Percentiles rank a stretch among this genome's conserved stretches.
Conservation (phyloP, 1,139 yeast species). For the Geotrichum bryndzae region DNA sequence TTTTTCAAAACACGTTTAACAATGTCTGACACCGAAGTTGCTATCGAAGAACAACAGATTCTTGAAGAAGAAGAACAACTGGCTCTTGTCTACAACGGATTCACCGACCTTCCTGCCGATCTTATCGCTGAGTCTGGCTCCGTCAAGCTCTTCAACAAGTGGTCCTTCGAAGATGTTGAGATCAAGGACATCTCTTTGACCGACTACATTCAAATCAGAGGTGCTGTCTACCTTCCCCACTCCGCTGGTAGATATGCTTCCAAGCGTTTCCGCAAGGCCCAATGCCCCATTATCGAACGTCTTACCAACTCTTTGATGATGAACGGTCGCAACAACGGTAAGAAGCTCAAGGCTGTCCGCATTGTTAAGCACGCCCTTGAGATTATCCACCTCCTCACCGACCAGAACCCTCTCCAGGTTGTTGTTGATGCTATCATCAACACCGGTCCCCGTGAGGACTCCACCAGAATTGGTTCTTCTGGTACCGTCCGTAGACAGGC, state of each 20-base stretch:
- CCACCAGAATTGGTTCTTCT: slow-evolving; percentile 99
- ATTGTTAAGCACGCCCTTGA: slow-evolving; percentile 98
- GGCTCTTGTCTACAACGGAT: slow-evolving; percentile 26
- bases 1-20: background rate
- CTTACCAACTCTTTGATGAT: slow-evolving; percentile 99
- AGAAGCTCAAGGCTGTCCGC: slow-evolving; percentile 99
- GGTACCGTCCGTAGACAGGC: slow-evolving; percentile 99
- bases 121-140: slow-evolving; percentile 94
- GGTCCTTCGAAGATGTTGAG: slow-evolving; percentile 97
- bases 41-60: background rate
- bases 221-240: slow-evolving; percentile 97
- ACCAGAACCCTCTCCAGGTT: slow-evolving; percentile 98
- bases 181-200: slow-evolving; percentile 96
- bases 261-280: slow-evolving; percentile 99
- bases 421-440: slow-evolving; percentile 98
- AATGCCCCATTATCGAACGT: slow-evolving; percentile 99
- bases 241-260: slow-evolving; percentile 99
- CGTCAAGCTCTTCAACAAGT: slow-evolving; percentile 98
- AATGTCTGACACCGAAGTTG: slow-evolving; percentile 3
- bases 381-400: slow-evolving; percentile 95
- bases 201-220: slow-evolving; percentile 96
- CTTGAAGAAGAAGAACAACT: slow-evolving; percentile 18
- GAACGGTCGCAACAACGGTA: slow-evolving; percentile 99
- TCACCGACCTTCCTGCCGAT: slow-evolving; percentile 90
- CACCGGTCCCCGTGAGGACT: slow-evolving; percentile 99